A percentile compares a stretch with the other conserved stretches of the same genome.
These are phyloP conservation scores for Ligustrum vulgare DNA, from an alignment of 257 asterid genomes.

Conservation along the genomic window DNA sequence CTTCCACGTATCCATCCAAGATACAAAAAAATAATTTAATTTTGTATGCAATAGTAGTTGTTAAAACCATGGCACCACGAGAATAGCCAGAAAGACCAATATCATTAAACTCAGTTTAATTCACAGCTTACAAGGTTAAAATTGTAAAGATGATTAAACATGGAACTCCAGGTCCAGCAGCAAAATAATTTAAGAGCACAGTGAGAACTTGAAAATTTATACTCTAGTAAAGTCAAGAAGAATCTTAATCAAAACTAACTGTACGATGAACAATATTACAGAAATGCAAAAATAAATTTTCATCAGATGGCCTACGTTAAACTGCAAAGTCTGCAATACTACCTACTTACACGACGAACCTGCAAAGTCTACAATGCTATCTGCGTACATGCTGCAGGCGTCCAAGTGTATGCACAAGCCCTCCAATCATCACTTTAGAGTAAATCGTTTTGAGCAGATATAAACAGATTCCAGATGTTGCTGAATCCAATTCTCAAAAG, in stretches of 20 bases:
- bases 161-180: conserved; percentile 6
- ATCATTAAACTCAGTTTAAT: not conserved
- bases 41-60: not conserved
- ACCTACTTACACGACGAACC: conserved; percentile 24
- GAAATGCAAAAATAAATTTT: conserved; percentile 2
- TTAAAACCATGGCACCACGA: not conserved
- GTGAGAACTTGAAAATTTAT: conserved; percentile 10
- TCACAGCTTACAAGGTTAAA: not conserved
- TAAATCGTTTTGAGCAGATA: conserved; percentile 21
- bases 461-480: conserved; percentile 25
- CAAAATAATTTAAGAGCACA: conserved; percentile 7
- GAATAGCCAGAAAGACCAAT: not conserved
- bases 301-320: conserved; percentile 28
- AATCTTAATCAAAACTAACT: not conserved
- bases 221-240: not conserved
- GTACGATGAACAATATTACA: conserved; percentile 2
- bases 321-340: conserved; percentile 26
- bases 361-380: conserved; percentile 29
- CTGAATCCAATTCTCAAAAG: conserved; percentile 22
- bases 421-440: conserved; percentile 28
- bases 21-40: not conserved
- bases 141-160: not conserved
- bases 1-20: not conserved
- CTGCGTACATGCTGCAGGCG: conserved; percentile 32
- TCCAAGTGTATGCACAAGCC: conserved; percentile 27